Evolutionary conservation across 1,284 basidiomycete genomes (phyloP).

Genomic region (Blastosporella zonata): DNA sequence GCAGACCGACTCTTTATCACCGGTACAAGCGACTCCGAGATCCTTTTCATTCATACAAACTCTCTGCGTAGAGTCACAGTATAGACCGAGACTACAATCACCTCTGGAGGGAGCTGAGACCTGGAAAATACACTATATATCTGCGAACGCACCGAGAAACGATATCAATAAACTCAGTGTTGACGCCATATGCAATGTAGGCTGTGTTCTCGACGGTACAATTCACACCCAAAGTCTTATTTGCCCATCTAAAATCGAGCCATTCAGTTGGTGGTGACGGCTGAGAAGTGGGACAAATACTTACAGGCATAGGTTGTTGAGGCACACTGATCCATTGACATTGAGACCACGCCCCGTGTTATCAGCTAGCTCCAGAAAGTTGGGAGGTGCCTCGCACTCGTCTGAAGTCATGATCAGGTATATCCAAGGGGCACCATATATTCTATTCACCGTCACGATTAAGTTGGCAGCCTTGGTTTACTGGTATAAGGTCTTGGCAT

Average conservation of each 20-base stretch:
- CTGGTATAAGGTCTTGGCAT: conserved; percentile 60
- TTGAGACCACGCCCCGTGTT: conserved; percentile 60
- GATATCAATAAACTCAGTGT: conserved; percentile 67
- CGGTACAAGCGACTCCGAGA: conserved; percentile 58
- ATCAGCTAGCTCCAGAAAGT: conserved; percentile 62
- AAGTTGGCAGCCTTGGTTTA: conserved; percentile 76
- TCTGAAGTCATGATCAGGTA: conserved; percentile 42
- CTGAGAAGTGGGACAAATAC: conserved; percentile 28
- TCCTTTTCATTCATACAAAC: conserved; percentile 61
- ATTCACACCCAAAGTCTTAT: conserved; percentile 59
- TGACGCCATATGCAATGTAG: conserved; percentile 64
- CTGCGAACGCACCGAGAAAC: conserved; percentile 58
- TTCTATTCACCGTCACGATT: conserved; percentile 74
- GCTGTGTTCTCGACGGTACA: conserved; percentile 77
- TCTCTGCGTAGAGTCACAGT: conserved; percentile 65
- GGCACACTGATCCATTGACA: conserved; percentile 77
- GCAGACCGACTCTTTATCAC: conserved; percentile 74
- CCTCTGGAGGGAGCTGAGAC: conserved; percentile 39
- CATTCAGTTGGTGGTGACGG: conserved; percentile 1
- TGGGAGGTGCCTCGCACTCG: conserved; percentile 67
- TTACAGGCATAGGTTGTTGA: conserved; percentile 79
- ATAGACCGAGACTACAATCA: conserved; percentile 63
- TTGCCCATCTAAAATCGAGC: conserved; percentile 58
- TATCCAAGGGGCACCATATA: neutral
- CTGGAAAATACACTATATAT: neutral